Conservation (phyloP, 768 basidiomycete species). For the Amanita rubescens region DNA sequence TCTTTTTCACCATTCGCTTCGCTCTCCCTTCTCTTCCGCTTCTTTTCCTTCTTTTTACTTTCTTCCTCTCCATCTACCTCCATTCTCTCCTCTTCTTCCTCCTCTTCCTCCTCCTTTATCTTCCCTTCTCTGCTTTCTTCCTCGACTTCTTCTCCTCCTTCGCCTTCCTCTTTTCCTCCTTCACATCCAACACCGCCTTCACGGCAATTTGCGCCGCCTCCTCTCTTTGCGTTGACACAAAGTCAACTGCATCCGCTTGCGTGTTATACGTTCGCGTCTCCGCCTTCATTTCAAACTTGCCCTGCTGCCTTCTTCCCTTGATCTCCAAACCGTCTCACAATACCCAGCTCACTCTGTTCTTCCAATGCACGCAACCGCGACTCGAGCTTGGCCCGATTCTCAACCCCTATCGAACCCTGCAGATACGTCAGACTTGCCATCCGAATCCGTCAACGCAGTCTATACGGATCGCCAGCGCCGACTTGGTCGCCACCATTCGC, state of each 20-base stretch:
- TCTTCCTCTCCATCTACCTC: constrained; percentile 38
- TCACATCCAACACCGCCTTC: constrained; percentile 70
- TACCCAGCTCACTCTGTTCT: constrained; percentile 66
- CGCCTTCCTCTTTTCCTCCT: constrained; percentile 77
- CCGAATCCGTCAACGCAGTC: constrained; percentile 91
- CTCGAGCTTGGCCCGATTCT: constrained; percentile 93
- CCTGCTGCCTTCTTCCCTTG: constrained; percentile 57
- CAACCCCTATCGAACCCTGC: constrained; percentile 87
- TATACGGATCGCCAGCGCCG: constrained; percentile 93
- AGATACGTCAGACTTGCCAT: constrained; percentile 77
- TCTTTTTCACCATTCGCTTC: constrained; percentile 45
- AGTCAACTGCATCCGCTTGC: constrained; percentile 72
- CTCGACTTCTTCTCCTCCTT: constrained; percentile 73
- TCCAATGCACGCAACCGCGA: constrained; percentile 87
- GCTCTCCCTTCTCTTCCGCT: constrained; percentile 76
- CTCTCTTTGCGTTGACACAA: constrained; percentile 82
- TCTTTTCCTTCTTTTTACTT: constrained; percentile 50
- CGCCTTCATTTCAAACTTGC: constrained; percentile 74
- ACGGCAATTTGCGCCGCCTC: constrained; percentile 71
- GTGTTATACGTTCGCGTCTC: constrained; percentile 81
- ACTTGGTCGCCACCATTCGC: constrained; percentile 98
- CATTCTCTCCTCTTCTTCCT: constrained; percentile 16
- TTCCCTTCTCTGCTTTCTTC: constrained; percentile 25
- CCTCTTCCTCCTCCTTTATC: constrained; percentile 41
- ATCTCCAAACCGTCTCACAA: constrained; percentile 59